Conservation (phyloP, 1,284 basidiomycete genomes). For the Wallemia mellicola region DNA sequence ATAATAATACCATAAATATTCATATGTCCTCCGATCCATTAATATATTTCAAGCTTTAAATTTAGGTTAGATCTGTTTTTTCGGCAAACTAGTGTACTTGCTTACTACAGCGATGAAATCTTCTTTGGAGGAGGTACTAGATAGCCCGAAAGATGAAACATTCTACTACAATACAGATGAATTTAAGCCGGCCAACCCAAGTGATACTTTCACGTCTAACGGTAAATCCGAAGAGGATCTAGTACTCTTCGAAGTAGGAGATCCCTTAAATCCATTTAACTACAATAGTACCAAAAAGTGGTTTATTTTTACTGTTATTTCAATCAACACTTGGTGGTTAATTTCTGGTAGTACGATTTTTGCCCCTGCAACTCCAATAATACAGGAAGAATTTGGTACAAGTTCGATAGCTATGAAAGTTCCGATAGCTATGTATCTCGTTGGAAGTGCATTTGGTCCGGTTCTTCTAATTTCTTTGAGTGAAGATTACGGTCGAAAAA, state of each 20-base stretch:
- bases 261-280: background rate
- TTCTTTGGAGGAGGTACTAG: too few species aligned
- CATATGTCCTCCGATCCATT: too few species aligned
- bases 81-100: too few species aligned
- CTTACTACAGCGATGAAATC: too few species aligned
- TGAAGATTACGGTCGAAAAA: slow-evolving; percentile 30
- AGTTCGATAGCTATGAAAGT: background rate
- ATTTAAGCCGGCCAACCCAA: too few species aligned
- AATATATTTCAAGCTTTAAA: too few species aligned
- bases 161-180: too few species aligned
- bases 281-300: background rate
- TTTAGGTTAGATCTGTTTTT: too few species aligned
- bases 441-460: slow-evolving; percentile 10
- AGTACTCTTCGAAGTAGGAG: background rate
- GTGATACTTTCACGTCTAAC: too few species aligned
- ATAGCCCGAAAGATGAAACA: too few species aligned
- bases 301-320: background rate
- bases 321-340: background rate
- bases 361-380: background rate
- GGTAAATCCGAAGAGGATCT: background rate
- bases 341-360: background rate
- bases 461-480: slow-evolving; percentile 24
- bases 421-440: background rate
- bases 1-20: too few species aligned
- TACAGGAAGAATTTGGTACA: background rate